Evolutionary conservation across 768 basidiomycete species (phyloP), one percentile per base, ranked within the genome.

Genomic region (Suillus occidentalis): DNA sequence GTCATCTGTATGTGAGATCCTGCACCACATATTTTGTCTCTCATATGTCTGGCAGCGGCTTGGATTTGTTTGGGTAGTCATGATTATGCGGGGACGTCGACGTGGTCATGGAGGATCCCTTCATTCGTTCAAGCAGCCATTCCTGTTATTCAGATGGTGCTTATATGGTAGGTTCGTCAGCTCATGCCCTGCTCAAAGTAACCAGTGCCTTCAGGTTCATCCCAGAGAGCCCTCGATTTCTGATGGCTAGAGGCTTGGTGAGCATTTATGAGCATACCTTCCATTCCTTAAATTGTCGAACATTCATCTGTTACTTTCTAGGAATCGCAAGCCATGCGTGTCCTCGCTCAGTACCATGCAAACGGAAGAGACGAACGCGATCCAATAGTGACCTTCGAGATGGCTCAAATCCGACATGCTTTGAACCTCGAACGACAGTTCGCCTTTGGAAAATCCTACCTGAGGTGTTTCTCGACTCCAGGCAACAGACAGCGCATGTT

Each of bases 301-400:
- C 62, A 50, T n/a, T 25, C 14, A 20, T 20, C n/a, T 31, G 7
- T 22, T 39, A 53, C 55, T 12, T 58, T 50, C 0, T 64, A 85
- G 82, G 87, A 88, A 70, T 83, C 82, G 0, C 78, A 86, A 67
- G 92, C 92, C 0, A 81, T 83, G 6, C 70, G 75, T 3, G 79
- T 91, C 22, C 81, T 95, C 6, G 85, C 86, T 18, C 84, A 83
- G 63, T 91, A 88, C 69, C 92, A 95, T 70, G 87, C 89, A 4
- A 83, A 85, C 66, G 86, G 85, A 18, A 76, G 82, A 28, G 81
- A 88, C 64, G 83, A 86, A 64, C 78, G 81, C 3, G 87, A 90
- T 70, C 87, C 88, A 0, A 81, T 90, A 36, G 77, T 82, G 64
- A 61, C 73, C 14, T 81, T 77, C 69, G 80, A 78, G 70, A 80